Percentiles rank a stretch among this genome's conserved stretches.
Conservation (phyloP, 345 rosid species). For the Eucalyptus pumila region DNA sequence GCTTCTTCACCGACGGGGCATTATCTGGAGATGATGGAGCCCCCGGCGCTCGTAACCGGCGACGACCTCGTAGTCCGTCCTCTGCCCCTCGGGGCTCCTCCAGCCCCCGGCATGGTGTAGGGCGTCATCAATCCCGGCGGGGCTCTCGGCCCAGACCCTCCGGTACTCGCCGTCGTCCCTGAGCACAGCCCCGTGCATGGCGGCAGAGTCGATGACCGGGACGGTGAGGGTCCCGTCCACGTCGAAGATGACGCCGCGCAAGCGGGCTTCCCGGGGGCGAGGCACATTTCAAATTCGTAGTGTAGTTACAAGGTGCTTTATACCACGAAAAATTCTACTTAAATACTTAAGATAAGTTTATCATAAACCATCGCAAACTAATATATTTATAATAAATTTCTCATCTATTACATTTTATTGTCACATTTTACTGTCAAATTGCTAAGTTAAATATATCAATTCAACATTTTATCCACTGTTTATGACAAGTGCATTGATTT, state of each 20-base stretch:
- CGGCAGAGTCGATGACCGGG: conserved; percentile 69
- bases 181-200: conserved; percentile 77
- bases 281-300: background rate
- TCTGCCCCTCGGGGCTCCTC: conserved; percentile 51
- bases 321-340: too few relatives aligned
- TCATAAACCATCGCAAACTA: fast-evolving
- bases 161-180: conserved; percentile 50
- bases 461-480: fast-evolving
- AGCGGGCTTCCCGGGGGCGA: background rate
- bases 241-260: conserved; percentile 53
- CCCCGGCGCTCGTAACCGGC: conserved; percentile 65
- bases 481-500: fast-evolving
- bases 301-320: background rate
- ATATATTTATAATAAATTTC: fast-evolving
- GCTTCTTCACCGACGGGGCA: conserved; percentile 48
- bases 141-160: conserved; percentile 44
- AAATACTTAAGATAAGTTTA: too few relatives aligned
- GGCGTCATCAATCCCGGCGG: conserved; percentile 54
- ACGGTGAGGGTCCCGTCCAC: conserved; percentile 93
- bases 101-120: conserved; percentile 47
- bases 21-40: conserved; percentile 68
- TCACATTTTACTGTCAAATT: too few relatives aligned
- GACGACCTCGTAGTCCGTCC: conserved; percentile 42
- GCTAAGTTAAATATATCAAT: fast-evolving
- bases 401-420: fast-evolving